Evolutionary conservation across 2,329 filamentous ascomycete genomes (phyloP), one percentile per base, ranked within the genome.

Genomic region (Ceratocystis albifundus): DNA sequence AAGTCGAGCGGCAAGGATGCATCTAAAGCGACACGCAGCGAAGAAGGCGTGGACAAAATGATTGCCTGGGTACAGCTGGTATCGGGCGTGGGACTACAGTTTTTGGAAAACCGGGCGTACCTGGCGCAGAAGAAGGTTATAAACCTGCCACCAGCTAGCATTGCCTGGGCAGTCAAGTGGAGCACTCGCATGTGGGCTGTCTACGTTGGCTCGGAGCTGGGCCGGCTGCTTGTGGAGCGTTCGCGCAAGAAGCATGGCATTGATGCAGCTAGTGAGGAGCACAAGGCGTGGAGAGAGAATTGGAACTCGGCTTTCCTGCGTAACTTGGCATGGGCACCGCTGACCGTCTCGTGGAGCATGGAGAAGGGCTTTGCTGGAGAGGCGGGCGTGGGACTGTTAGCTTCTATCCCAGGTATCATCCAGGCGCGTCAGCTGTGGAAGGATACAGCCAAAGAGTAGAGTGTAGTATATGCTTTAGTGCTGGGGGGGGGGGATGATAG

Each of bases 291-390:
- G 77, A 71, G 71, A 55, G 72, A 70, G 12, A 73, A 77, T 68
- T 91, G 84, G 83, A 86, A 82, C 79, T 84, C 81, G 72, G 83
- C 86, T 72, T 76, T 93, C 65, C 78, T 85, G 22, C 82, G 86
- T 53, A 91, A 90, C 75, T 73, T 84, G 69, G 85, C 88, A 41
- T 96, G 89, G 85, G 84, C 88, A 66, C 90, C 92, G 41, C 78
- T 96, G 73, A 93, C 89, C 69, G 72, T 93, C 30, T 90, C 96
- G 77, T 96, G 89, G 87, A 88, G 89, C 71, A 74, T 87, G 50
- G 84, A 88, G 68, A 78, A 82, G 66, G 89, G 88, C 5, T 69
- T 71, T 59, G 70, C 77, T 48, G 70, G 70, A 44, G 76, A 78
- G 45, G 68, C 70, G 22, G 69, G 71, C 3, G 69, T 77, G 10